These are phyloP conservation scores for Hanseniaspora vineae DNA, from an alignment of 805 yeast genomes.

Conservation along the genomic window DNA sequence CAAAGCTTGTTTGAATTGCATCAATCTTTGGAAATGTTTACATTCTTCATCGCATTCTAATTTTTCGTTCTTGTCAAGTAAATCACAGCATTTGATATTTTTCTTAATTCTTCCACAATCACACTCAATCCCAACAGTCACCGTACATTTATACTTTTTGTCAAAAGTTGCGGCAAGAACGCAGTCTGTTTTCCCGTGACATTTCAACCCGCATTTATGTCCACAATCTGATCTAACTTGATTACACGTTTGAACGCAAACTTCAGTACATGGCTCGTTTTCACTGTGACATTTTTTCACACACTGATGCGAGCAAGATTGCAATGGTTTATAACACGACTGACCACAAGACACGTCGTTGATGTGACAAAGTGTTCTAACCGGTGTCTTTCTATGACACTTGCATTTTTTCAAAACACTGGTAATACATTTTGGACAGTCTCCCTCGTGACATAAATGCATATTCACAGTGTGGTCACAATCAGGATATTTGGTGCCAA, in stretches of 20 bases:
- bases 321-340: constrained; percentile 39
- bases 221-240: constrained; percentile 43
- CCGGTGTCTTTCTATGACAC: constrained; percentile 39
- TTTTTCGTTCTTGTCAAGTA: constrained; percentile 26
- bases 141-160: constrained; percentile 32
- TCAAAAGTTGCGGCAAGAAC: constrained; percentile 23
- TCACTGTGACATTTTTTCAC: constrained; percentile 39
- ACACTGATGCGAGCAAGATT: constrained; percentile 41
- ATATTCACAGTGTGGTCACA: constrained; percentile 66
- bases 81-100: constrained; percentile 19
- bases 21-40: constrained; percentile 44
- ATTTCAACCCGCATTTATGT: constrained; percentile 48
- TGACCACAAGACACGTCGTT: constrained; percentile 55
- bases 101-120: constrained; percentile 43
- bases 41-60: constrained; percentile 57
- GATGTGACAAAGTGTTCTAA: constrained; percentile 60
- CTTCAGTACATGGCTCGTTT: constrained; percentile 40
- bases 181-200: constrained; percentile 51
- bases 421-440: constrained; percentile 70
- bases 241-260: constrained; percentile 51
- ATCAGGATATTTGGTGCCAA: constrained; percentile 20
- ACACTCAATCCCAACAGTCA: constrained; percentile 40
- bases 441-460: constrained; percentile 59
- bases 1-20: constrained; percentile 51
- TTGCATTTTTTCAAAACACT: constrained; percentile 43